Percentiles rank a stretch among this genome's conserved stretches.
phyloP scores from a whole-genome alignment of 129 eudicot species.

The Flaveria trinervia region DNA sequence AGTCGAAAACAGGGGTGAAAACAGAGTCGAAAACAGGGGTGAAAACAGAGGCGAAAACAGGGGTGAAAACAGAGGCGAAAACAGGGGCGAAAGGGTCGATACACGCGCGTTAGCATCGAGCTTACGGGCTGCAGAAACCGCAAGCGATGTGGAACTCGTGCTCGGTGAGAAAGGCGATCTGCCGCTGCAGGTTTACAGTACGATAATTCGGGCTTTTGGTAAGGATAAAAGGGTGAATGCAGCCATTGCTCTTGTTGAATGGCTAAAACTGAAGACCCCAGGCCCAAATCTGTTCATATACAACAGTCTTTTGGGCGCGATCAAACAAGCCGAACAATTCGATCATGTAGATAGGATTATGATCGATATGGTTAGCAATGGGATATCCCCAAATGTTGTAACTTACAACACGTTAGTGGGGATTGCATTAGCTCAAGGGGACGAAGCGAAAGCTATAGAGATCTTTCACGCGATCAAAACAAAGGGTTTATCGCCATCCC shows the following conservation, averaged over 20 bases:
- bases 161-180: conserved; percentile 56
- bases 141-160: conserved; percentile 66
- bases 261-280: conserved; percentile 64
- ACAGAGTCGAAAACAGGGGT: conserved; percentile 33
- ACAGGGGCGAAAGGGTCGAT: conserved; percentile 44
- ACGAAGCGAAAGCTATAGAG: conserved; percentile 61
- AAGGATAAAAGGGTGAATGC: conserved; percentile 60
- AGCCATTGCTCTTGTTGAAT: conserved; percentile 73
- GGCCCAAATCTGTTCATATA: conserved; percentile 73
- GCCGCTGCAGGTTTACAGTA: conserved; percentile 75
- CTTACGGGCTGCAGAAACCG: conserved; percentile 62
- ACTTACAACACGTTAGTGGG: conserved; percentile 90
- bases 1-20: too few relatives aligned
- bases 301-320: conserved; percentile 72
- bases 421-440: conserved; percentile 64
- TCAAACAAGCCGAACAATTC: conserved; percentile 56
- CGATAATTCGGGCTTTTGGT: conserved; percentile 74
- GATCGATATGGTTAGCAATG: conserved; percentile 62
- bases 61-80: conserved; percentile 17
- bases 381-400: conserved; percentile 65
- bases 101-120: conserved; percentile 54
- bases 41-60: background rate
- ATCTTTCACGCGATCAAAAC: conserved; percentile 59
- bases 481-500: conserved; percentile 71
- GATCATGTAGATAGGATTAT: conserved; percentile 51